These are phyloP conservation scores for Chaetomium olivaceum DNA, from an alignment of 2,329 filamentous ascomycete species.

Conservation along the genomic window DNA sequence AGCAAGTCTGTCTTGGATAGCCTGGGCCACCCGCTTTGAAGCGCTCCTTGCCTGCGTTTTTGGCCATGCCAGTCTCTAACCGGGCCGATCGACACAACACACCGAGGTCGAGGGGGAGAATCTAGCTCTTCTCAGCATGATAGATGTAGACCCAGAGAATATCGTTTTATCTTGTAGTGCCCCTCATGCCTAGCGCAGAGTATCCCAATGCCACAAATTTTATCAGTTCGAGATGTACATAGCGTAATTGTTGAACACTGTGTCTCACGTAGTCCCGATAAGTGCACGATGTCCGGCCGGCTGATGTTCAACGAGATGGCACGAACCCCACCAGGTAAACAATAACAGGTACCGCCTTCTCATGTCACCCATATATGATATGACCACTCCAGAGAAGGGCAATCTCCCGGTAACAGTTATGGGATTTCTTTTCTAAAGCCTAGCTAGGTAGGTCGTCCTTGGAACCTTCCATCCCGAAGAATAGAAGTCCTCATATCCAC, in stretches of 20 bases:
- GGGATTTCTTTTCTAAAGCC: conserved; percentile 21
- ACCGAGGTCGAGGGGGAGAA: neutral
- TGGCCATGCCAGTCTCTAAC: neutral
- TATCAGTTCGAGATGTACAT: neutral
- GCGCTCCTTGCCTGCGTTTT: neutral
- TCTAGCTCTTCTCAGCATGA: neutral
- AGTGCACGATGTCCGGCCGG: neutral
- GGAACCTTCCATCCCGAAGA: neutral
- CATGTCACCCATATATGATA: neutral
- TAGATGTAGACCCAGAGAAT: neutral
- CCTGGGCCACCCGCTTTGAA: neutral
- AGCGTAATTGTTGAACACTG: neutral
- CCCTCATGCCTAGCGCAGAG: neutral
- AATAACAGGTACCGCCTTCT: neutral
- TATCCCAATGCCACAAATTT: neutral
- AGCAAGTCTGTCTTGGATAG: neutral
- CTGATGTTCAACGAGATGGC: neutral
- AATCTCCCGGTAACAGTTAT: neutral
- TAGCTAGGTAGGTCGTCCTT: neutral
- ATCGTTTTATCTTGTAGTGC: neutral
- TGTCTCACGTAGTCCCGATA: neutral
- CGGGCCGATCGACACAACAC: neutral
- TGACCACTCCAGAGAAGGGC: neutral
- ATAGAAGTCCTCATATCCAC: neutral
- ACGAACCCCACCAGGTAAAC: neutral